Evolutionary conservation across 1,139 yeast species (phyloP).

Genomic region (Trichomonascaceae sp.): DNA sequence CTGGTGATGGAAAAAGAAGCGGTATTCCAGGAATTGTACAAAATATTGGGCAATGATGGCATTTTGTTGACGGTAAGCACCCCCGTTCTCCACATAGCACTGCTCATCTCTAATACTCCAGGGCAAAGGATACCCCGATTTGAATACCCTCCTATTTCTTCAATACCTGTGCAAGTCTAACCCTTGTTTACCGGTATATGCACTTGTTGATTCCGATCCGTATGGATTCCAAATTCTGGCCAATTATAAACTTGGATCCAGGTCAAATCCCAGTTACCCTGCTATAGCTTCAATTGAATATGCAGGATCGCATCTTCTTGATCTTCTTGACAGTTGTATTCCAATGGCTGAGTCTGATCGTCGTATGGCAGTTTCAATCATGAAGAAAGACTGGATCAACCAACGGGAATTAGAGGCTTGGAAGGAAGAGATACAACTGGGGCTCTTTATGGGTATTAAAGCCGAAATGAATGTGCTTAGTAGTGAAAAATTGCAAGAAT

Average conservation of each 20-base stretch:
- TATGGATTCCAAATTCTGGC: constrained; percentile 59
- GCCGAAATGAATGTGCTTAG: constrained; percentile 51
- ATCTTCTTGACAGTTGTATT: constrained; percentile 37
- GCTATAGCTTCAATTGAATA: constrained; percentile 20
- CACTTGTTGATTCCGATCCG: constrained; percentile 56
- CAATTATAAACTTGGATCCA: constrained; percentile 34
- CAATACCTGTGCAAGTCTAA: constrained; percentile 42
- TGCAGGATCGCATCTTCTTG: constrained; percentile 38
- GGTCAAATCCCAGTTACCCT: constrained; percentile 9
- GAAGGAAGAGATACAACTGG: constrained; percentile 49
- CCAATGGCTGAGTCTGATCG: constrained; percentile 36
- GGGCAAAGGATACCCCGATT: constrained; percentile 72
- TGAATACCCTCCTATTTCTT: constrained; percentile 56
- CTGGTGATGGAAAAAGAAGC: constrained; percentile 63
- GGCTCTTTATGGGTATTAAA: constrained; percentile 46
- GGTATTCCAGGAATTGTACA: constrained; percentile 24
- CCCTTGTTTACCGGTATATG: constrained; percentile 46
- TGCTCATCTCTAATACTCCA: background rate
- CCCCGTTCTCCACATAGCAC: background rate
- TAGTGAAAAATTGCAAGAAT: constrained; percentile 8
- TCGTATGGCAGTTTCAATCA: constrained; percentile 32
- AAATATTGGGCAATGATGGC: constrained; percentile 22
- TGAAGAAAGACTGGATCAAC: constrained; percentile 27
- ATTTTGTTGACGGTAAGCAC: constrained; percentile 28
- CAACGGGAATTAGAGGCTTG: constrained; percentile 19